A percentile compares a stretch with the other conserved stretches of the same genome.
These are phyloP conservation scores for Penicillium goetzii DNA, from an alignment of 495 filamentous ascomycete genomes.

Conservation along the genomic window DNA sequence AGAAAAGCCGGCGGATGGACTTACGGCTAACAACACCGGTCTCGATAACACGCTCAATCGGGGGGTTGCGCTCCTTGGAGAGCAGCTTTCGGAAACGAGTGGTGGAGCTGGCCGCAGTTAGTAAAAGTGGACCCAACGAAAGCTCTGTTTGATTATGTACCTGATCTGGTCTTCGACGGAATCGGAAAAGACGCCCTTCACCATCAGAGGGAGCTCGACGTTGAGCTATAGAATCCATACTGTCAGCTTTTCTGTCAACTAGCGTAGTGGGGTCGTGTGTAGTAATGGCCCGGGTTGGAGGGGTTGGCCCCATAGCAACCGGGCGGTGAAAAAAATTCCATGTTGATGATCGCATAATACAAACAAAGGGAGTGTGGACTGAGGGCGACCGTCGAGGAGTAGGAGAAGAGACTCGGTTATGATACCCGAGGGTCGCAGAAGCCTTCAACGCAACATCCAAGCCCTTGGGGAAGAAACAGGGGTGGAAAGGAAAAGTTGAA, in stretches of 20 bases:
- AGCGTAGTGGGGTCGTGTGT: constrained; percentile 26
- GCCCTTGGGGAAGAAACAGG: background rate
- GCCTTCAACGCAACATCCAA: background rate
- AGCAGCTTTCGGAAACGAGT: constrained; percentile 98
- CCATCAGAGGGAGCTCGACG: constrained; percentile 98
- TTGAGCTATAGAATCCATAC: constrained; percentile 69
- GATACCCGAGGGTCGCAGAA: background rate
- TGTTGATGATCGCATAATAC: constrained; percentile 41
- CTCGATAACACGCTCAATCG: constrained; percentile 98
- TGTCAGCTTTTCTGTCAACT: constrained; percentile 39
- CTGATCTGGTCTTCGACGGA: constrained; percentile 98
- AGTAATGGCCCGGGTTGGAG: constrained; percentile 30
- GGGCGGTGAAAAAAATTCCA: constrained; percentile 50
- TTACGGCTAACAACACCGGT: constrained; percentile 89
- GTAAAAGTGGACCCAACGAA: background rate
- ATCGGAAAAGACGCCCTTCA: constrained; percentile 95
- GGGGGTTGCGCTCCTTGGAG: constrained; percentile 98
- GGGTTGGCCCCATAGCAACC: constrained; percentile 39
- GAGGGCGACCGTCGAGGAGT: constrained; percentile 8
- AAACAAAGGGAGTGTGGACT: constrained; percentile 27
- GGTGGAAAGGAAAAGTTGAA: constrained; percentile 22
- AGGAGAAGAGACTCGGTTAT: background rate
- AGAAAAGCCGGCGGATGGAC: background rate
- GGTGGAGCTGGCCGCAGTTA: constrained; percentile 54
- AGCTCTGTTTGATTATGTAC: constrained; percentile 30